Evolutionary conservation across 495 filamentous ascomycete genomes (phyloP).

Genomic region (Lindgomyces ingoldianus): DNA sequence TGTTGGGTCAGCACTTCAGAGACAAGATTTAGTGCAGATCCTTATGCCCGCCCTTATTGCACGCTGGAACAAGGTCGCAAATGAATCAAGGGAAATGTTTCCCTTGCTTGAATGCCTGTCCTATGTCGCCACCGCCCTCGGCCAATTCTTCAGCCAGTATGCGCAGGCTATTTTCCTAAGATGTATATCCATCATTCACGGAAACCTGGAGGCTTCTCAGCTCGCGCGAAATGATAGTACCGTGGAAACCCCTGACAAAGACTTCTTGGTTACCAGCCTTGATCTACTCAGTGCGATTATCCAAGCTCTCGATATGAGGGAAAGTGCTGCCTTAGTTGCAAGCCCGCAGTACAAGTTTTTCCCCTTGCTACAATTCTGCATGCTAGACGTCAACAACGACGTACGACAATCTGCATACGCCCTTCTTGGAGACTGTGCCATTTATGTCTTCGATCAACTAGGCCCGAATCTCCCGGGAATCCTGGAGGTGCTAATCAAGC

Average conservation of each 20-base stretch:
- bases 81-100: slow-evolving; percentile 92
- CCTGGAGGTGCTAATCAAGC: slow-evolving; percentile 76
- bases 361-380: slow-evolving; percentile 83
- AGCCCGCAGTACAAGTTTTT: slow-evolving; percentile 79
- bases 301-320: slow-evolving; percentile 77
- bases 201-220: slow-evolving; percentile 78
- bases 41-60: slow-evolving; percentile 94
- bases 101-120: slow-evolving; percentile 93
- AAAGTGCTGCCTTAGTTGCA: slow-evolving; percentile 73
- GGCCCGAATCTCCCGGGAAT: slow-evolving; percentile 70
- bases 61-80: slow-evolving; percentile 81
- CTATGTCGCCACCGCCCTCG: slow-evolving; percentile 86
- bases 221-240: slow-evolving; percentile 61
- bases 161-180: slow-evolving; percentile 79
- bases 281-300: slow-evolving; percentile 93
- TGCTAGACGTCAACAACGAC: slow-evolving; percentile 89
- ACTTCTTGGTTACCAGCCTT: slow-evolving; percentile 94
- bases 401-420: slow-evolving; percentile 96
- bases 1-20: slow-evolving; percentile 74
- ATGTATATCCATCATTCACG: slow-evolving; percentile 86
- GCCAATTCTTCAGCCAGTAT: slow-evolving; percentile 78
- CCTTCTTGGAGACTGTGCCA: slow-evolving; percentile 92
- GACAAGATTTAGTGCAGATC: slow-evolving; percentile 73
- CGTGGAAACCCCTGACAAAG: slow-evolving; percentile 86
- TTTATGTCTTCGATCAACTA: slow-evolving; percentile 86